These are phyloP conservation scores for Colletotrichum lini DNA, from an alignment of 2,329 filamentous ascomycete genomes.

Conservation along the genomic window DNA sequence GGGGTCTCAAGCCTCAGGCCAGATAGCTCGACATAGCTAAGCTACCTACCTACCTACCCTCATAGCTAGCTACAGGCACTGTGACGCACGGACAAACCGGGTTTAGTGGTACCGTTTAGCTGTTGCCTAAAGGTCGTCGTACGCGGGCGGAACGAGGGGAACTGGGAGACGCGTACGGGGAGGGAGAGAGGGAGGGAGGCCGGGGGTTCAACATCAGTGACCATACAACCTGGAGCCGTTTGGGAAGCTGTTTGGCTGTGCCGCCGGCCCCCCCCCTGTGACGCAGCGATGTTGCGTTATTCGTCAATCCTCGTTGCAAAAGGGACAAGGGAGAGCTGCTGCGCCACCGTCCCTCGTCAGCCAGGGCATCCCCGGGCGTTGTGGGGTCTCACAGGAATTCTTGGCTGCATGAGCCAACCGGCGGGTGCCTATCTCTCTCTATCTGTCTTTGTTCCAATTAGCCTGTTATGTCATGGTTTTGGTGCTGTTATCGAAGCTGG, in stretches of 20 bases:
- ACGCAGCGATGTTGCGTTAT: conserved; percentile 33
- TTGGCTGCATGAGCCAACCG: conserved; percentile 13
- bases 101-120: not conserved
- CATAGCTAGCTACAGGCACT: not conserved
- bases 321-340: conserved; percentile 33
- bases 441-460: too few species aligned
- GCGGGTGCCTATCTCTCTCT: not conserved
- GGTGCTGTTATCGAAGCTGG: too few species aligned
- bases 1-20: conserved; percentile 6
- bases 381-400: not conserved
- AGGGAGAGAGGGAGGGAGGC: too few species aligned
- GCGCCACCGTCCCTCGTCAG: conserved; percentile 26
- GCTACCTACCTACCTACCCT: too few species aligned
- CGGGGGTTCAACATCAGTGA: not conserved
- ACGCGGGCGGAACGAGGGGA: not conserved
- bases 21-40: too few species aligned
- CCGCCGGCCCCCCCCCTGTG: conserved; percentile 29
- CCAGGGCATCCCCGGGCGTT: conserved; percentile 9
- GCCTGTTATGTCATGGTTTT: too few species aligned
- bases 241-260: conserved; percentile 17
- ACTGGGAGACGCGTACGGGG: too few species aligned
- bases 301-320: conserved; percentile 4
- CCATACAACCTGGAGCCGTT: not conserved
- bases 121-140: conserved; percentile 13
- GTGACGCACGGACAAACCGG: not conserved